Conservation (phyloP, 495 filamentous ascomycete species). For the Hypoxylon cercidicola region DNA sequence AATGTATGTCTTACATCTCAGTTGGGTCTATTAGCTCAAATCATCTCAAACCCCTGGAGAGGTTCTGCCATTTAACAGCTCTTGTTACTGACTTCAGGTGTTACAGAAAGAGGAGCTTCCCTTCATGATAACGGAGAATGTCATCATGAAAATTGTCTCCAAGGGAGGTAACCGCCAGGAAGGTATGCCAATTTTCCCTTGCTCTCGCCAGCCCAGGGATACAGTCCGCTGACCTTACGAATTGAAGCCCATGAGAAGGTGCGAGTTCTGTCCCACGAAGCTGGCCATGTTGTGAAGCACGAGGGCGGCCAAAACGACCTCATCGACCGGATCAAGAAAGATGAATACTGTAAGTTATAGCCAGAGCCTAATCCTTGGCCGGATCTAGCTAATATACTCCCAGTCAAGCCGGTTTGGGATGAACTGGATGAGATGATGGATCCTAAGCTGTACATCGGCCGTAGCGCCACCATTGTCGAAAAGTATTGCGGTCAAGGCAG, state of each 20-base stretch:
- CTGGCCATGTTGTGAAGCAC: slow-evolving; percentile 80
- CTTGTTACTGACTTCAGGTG: no score
- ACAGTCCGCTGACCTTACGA: no score
- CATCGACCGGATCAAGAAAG: slow-evolving; percentile 78
- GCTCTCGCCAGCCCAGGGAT: no score
- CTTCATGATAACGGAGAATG: slow-evolving; percentile 52
- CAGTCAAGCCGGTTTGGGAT: slow-evolving; percentile 74
- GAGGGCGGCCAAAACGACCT: slow-evolving; percentile 84
- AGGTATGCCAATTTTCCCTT: no score
- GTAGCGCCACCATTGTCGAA: slow-evolving; percentile 63
- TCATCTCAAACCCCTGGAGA: no score
- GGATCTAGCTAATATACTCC: no score
- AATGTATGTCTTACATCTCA: no score
- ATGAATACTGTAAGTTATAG: slow-evolving; percentile 65
- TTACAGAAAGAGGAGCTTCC: slow-evolving; percentile 24
- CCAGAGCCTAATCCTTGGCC: no score
- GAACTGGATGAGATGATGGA: slow-evolving; percentile 82
- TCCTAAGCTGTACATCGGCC: slow-evolving; percentile 75
- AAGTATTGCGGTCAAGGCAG: slow-evolving; percentile 52
- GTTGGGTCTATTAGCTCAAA: no score
- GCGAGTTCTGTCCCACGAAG: slow-evolving; percentile 88
- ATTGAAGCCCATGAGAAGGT: slow-evolving; percentile 89
- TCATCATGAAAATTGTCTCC: slow-evolving; percentile 87
- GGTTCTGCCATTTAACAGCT: no score
- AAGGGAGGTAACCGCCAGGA: slow-evolving; percentile 79